phyloP scores from a whole-genome alignment of 805 yeast species.

The Ogataea sp. region DNA sequence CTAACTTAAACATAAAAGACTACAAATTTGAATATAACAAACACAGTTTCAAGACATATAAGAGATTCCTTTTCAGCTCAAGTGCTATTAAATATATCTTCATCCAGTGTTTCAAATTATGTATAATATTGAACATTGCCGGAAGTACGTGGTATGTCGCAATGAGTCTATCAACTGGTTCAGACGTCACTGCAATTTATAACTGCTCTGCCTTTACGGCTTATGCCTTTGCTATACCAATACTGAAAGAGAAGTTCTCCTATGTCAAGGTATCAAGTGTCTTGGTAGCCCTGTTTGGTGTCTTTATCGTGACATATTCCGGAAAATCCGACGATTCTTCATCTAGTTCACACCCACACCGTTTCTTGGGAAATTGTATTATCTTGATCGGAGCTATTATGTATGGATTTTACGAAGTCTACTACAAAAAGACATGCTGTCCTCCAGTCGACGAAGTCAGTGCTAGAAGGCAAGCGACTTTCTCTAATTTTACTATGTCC shows the following conservation, averaged over 20 bases:
- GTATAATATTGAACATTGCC: slow-evolving; percentile 59
- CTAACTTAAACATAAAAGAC: slow-evolving; percentile 16
- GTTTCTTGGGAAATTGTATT: slow-evolving; percentile 61
- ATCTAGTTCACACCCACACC: slow-evolving; percentile 38
- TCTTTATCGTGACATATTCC: slow-evolving; percentile 68
- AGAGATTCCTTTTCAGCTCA: slow-evolving; percentile 29
- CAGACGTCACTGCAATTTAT: slow-evolving; percentile 85
- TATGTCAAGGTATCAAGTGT: slow-evolving; percentile 62
- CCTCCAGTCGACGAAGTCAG: slow-evolving; percentile 57
- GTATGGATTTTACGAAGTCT: slow-evolving; percentile 78
- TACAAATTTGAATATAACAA: slow-evolving; percentile 25
- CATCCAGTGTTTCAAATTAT: slow-evolving; percentile 33
- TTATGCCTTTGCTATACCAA: slow-evolving; percentile 71
- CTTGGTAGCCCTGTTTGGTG: slow-evolving; percentile 63
- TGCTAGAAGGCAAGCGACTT: slow-evolving; percentile 66
- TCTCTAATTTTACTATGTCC: slow-evolving; percentile 71
- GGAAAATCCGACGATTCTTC: slow-evolving; percentile 25
- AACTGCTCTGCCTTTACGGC: slow-evolving; percentile 89
- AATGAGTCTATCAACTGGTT: slow-evolving; percentile 70
- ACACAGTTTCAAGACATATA: slow-evolving; percentile 16
- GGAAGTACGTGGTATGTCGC: slow-evolving; percentile 85
- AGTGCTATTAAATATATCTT: slow-evolving; percentile 42
- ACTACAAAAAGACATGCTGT: slow-evolving; percentile 69
- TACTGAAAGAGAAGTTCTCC: slow-evolving; percentile 58
- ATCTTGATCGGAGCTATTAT: slow-evolving; percentile 68